Conservation (phyloP, 2,329 filamentous ascomycete species). For the Penicillium fuscoglaucum region DNA sequence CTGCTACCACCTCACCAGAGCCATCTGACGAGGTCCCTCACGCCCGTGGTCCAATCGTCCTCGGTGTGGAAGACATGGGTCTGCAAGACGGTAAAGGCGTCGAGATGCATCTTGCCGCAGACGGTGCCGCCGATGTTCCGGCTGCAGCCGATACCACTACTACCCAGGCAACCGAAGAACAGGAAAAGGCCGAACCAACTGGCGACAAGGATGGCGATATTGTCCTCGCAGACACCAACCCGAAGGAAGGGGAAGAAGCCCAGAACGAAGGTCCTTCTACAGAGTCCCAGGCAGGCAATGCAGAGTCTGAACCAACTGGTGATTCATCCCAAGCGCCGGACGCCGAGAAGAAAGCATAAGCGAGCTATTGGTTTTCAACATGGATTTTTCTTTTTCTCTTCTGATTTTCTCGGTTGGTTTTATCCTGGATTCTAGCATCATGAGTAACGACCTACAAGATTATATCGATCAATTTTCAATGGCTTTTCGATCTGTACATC, state of each 20-base stretch:
- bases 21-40: constrained; percentile 69
- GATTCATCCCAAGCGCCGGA: constrained; percentile 13
- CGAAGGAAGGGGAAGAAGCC: constrained; percentile 16
- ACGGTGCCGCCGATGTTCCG: constrained; percentile 8
- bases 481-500: not conserved
- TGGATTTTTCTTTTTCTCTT: not conserved
- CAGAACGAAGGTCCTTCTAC: constrained; percentile 15
- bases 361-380: not conserved
- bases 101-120: constrained; percentile 40
- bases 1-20: constrained; percentile 40
- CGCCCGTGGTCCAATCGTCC: constrained; percentile 77
- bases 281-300: constrained; percentile 1
- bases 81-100: constrained; percentile 60
- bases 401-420: constrained; percentile 7
- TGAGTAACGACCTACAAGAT: constrained; percentile 27
- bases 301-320: constrained; percentile 5
- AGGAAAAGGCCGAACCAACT: constrained; percentile 12
- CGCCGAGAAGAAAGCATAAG: constrained; percentile 16
- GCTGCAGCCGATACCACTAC: constrained; percentile 10
- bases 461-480: constrained; percentile 7
- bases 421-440: constrained; percentile 20
- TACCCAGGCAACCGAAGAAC: constrained; percentile 10
- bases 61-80: constrained; percentile 84
- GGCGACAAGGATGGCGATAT: constrained; percentile 41
- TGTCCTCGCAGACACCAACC: constrained; percentile 36